A percentile compares a stretch with the other conserved stretches of the same genome.
Conservation (phyloP, 306 rosid genomes). For the Crotalaria pallida region DNA sequence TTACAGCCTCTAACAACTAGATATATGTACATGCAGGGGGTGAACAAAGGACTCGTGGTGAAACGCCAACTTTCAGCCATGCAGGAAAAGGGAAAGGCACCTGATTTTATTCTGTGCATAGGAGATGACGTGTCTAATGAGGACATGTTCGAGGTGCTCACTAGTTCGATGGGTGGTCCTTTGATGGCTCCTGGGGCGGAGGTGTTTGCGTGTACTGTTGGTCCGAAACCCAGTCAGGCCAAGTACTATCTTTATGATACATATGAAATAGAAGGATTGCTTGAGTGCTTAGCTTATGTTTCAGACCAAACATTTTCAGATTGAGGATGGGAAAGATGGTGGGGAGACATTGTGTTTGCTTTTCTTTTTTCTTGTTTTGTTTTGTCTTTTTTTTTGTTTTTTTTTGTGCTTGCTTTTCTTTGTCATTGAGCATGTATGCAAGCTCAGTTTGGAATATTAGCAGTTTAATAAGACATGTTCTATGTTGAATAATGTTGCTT, state of each 20-base stretch:
- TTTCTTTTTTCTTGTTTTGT: no score
- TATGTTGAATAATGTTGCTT: slow-evolving; percentile 9
- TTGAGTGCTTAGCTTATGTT: slow-evolving; percentile 70
- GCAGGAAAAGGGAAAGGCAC: slow-evolving; percentile 50
- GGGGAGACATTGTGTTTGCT: slow-evolving; percentile 14
- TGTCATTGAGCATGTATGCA: slow-evolving; percentile 20
- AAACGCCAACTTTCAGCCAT: slow-evolving; percentile 54
- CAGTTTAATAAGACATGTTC: slow-evolving; percentile 25
- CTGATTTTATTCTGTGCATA: slow-evolving; percentile 79
- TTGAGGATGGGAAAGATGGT: slow-evolving; percentile 11
- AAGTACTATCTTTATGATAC: slow-evolving; percentile 39
- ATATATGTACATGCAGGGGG: slow-evolving; percentile 48
- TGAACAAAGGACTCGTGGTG: slow-evolving; percentile 76
- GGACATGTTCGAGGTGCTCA: slow-evolving; percentile 71
- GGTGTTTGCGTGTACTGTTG: slow-evolving; percentile 34
- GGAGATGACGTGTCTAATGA: slow-evolving; percentile 92
- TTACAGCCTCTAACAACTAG: background rate
- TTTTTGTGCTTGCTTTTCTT: slow-evolving; percentile 15
- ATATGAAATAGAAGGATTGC: slow-evolving; percentile 59
- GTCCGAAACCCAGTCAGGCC: slow-evolving; percentile 41
- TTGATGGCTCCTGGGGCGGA: slow-evolving; percentile 18
- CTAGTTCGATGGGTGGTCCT: slow-evolving; percentile 20
- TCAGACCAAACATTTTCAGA: slow-evolving; percentile 34
- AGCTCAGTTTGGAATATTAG: no score
- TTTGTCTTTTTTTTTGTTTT: no score